A percentile compares a stretch with the other conserved stretches of the same genome.
Evolutionary conservation across 805 yeast species (phyloP).

Genomic region (Kuraishia borneana): DNA sequence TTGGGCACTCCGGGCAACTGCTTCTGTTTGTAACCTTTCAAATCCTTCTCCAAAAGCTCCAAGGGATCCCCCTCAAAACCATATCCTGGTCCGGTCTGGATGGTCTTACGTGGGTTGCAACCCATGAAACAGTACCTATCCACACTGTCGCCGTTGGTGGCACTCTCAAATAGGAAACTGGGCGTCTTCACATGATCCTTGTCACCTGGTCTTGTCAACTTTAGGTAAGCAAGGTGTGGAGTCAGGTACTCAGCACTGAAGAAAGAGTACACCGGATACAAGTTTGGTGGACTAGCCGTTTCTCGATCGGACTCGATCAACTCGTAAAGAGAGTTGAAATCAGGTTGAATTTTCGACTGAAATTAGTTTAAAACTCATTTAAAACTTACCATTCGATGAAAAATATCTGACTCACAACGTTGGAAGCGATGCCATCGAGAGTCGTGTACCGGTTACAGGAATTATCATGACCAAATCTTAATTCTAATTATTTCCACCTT

Average conservation of each 20-base stretch:
- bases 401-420: conserved; percentile 1
- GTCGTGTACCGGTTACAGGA: too few species aligned
- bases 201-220: conserved; percentile 58
- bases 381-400: neutral
- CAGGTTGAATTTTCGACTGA: conserved; percentile 33
- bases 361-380: too few species aligned
- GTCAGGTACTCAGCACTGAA: conserved; percentile 71
- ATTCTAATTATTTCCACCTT: conserved; percentile 49
- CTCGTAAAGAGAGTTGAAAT: conserved; percentile 29
- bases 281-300: conserved; percentile 34
- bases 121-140: conserved; percentile 92
- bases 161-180: conserved; percentile 81
- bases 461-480: neutral
- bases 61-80: conserved; percentile 74
- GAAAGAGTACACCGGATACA: conserved; percentile 73
- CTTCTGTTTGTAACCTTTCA: conserved; percentile 54
- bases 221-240: conserved; percentile 85
- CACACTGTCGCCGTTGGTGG: conserved; percentile 78
- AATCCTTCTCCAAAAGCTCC: conserved; percentile 59
- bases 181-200: conserved; percentile 38
- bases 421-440: neutral
- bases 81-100: conserved; percentile 67
- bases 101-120: conserved; percentile 66
- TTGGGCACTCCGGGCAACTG: conserved; percentile 74
- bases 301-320: conserved; percentile 26